Evolutionary conservation across 805 yeast genomes (phyloP).

Genomic region (Saccharomycopsis javanensis): DNA sequence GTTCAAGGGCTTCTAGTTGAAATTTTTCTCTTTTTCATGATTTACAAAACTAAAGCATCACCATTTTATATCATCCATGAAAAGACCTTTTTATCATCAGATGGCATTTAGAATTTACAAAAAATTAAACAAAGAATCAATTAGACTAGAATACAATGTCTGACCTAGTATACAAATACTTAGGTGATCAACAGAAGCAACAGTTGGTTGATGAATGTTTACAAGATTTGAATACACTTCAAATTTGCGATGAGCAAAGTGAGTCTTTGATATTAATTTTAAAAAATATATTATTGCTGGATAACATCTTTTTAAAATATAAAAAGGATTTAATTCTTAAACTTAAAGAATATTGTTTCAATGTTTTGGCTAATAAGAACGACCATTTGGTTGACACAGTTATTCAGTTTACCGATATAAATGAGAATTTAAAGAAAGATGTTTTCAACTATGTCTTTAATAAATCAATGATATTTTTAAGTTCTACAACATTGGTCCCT

Average conservation of each 20-base stretch:
- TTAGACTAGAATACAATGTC: not conserved
- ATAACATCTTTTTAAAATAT: not conserved
- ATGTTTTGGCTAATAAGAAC: not conserved
- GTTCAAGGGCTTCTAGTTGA: not conserved
- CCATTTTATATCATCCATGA: not conserved
- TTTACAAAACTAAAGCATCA: not conserved
- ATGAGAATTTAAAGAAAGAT: not conserved
- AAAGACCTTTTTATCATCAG: no score
- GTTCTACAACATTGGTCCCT: not conserved
- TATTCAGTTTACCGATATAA: not conserved
- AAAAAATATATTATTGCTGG: not conserved
- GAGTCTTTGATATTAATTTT: not conserved
- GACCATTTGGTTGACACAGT: not conserved
- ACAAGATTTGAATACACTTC: not conserved
- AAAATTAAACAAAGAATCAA: not conserved
- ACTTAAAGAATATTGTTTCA: constrained; percentile 9
- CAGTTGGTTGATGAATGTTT: not conserved
- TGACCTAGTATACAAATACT: not conserved
- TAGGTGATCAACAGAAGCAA: not conserved
- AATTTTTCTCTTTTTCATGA: not conserved
- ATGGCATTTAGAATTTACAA: no score
- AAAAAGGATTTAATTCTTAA: not conserved
- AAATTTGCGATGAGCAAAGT: not conserved
- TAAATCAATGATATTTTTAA: not conserved
- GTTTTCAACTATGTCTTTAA: not conserved